phyloP scores from a whole-genome alignment of 768 basidiomycete species.

The Tylopilus vinaceipallidus region DNA sequence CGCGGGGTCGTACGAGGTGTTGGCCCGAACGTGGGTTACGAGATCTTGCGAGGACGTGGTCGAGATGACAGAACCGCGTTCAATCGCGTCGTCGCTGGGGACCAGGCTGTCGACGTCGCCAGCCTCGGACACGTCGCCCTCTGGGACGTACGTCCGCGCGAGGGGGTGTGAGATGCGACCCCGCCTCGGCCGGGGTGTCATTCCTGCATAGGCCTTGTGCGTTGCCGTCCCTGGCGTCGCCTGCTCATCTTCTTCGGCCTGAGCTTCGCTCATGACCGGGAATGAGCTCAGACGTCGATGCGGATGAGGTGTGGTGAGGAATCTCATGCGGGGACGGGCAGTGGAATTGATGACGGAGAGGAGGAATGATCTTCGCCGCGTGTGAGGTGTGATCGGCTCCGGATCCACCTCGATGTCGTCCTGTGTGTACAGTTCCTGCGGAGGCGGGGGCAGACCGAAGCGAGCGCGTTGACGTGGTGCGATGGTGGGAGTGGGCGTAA shows the following conservation, averaged over 20 bases:
- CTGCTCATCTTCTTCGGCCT: slow-evolving; percentile 29
- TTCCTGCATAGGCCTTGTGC: slow-evolving; percentile 57
- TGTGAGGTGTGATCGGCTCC: slow-evolving; percentile 63
- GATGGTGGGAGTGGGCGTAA: slow-evolving; percentile 70
- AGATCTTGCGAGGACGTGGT: slow-evolving; percentile 88
- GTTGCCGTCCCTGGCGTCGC: slow-evolving; percentile 37
- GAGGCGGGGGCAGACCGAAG: slow-evolving; percentile 50
- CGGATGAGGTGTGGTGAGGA: slow-evolving; percentile 45
- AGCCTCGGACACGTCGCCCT: slow-evolving; percentile 30
- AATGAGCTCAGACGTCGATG: slow-evolving; percentile 53
- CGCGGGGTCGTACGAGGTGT: slow-evolving; percentile 86
- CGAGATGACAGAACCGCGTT: slow-evolving; percentile 71
- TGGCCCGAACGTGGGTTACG: slow-evolving; percentile 72
- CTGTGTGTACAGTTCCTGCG: slow-evolving; percentile 37
- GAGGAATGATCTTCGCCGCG: slow-evolving; percentile 77
- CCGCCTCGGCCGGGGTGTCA: slow-evolving; percentile 60
- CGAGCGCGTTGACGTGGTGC: slow-evolving; percentile 60
- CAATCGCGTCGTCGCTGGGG: slow-evolving; percentile 45
- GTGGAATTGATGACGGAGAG: slow-evolving; percentile 83
- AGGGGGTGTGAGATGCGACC: slow-evolving; percentile 64
- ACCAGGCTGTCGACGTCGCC: slow-evolving; percentile 21
- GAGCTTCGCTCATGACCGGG: slow-evolving; percentile 50
- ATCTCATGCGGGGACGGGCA: slow-evolving; percentile 59
- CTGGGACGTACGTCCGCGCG: slow-evolving; percentile 47
- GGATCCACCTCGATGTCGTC: slow-evolving; percentile 35